phyloP scores from a whole-genome alignment of 163 green algal genomes.

The Volvox carteri region DNA sequence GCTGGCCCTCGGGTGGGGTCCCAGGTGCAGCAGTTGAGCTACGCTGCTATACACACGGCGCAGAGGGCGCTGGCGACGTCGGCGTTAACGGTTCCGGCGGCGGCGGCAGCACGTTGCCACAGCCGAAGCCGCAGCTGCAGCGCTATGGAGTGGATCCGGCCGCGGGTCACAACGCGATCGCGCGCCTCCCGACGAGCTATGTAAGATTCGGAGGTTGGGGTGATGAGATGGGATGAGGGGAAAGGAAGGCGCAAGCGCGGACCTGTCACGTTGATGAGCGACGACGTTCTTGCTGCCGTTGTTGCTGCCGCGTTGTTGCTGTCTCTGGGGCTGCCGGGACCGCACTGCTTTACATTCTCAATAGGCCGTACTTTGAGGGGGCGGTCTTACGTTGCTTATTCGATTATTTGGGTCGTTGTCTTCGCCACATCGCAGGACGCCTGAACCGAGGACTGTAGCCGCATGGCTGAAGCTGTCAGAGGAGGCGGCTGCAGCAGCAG shows the following conservation, averaged over 20 bases:
- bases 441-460: constrained; percentile 21
- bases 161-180: neutral
- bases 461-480: neutral
- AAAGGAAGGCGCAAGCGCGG: no score
- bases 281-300: no score
- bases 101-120: neutral
- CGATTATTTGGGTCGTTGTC: no score
- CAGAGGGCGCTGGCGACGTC: neutral
- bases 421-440: constrained; percentile 33
- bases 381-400: no score
- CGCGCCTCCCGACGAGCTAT: neutral
- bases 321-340: no score
- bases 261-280: no score
- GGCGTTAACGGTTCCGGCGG: neutral
- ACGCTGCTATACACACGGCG: neutral
- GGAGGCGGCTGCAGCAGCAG: neutral
- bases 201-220: neutral
- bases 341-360: no score
- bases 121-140: neutral
- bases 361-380: no score
- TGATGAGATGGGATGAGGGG: neutral
- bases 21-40: neutral
- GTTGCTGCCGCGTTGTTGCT: no score
- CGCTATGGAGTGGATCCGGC: neutral
- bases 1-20: neutral